Conservation (phyloP, 2,329 filamentous ascomycete species). For the Ceratocystis cubensis region DNA sequence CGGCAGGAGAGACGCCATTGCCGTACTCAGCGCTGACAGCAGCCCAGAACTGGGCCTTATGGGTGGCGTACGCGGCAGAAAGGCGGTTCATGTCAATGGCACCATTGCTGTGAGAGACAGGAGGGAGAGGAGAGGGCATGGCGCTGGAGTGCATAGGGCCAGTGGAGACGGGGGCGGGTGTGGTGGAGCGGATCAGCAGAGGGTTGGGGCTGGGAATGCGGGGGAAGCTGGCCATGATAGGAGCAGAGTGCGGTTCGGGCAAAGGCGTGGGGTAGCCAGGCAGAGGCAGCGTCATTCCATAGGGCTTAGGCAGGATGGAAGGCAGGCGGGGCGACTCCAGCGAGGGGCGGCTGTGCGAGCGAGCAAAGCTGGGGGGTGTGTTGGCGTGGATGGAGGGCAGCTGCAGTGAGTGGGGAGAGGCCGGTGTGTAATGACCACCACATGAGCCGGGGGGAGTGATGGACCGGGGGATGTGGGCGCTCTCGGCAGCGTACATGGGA, state of each 20-base stretch:
- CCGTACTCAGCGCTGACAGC: constrained; percentile 62
- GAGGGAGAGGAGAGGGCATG: constrained; percentile 27
- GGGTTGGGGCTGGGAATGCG: constrained; percentile 20
- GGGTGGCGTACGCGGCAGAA: constrained; percentile 54
- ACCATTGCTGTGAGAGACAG: constrained; percentile 25
- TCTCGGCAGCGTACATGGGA: constrained; percentile 34
- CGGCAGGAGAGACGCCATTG: constrained; percentile 44
- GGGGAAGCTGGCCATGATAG: constrained; percentile 22
- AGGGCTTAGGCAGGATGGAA: constrained; percentile 55
- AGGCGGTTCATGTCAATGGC: constrained; percentile 52
- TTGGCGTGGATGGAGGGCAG: constrained; percentile 38
- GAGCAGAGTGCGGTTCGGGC: constrained; percentile 36
- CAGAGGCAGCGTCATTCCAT: constrained; percentile 35
- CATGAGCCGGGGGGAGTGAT: constrained; percentile 37
- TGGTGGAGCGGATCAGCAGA: constrained; percentile 32
- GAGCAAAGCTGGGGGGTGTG: constrained; percentile 19
- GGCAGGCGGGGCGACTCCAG: constrained; percentile 40
- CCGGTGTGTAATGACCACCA: constrained; percentile 31
- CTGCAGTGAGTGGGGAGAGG: constrained; percentile 33
- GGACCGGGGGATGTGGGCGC: constrained; percentile 33
- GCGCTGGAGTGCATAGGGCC: constrained; percentile 37
- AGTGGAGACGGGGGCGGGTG: constrained; percentile 30
- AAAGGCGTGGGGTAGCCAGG: constrained; percentile 32
- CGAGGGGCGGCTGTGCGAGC: constrained; percentile 11
- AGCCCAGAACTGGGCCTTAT: constrained; percentile 61